Evolutionary conservation across 306 rosid species (phyloP), one percentile per base, ranked within the genome.

Genomic region (Vigna hirtella): DNA sequence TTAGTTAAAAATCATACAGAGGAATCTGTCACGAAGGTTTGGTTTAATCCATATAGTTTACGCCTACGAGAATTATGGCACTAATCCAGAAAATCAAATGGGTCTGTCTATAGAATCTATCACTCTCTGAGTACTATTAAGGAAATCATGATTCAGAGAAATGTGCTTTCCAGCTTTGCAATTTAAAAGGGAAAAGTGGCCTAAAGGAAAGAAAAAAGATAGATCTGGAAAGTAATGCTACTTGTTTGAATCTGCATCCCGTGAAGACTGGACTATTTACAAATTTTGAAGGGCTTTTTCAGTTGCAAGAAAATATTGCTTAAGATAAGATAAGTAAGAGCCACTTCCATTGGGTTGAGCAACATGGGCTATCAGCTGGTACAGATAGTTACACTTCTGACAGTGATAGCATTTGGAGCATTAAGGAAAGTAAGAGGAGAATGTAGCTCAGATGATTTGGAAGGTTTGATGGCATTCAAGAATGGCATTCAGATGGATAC

Each of bases 391-490:
- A 38, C 72, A 15, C 2, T 89, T 38, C 57, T 87, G 56, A 71
- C 79, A 38, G 28, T 87, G 72, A 36, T 79, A 15, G 45, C 77
- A 43, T 36, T 81, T 17, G 85, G 68, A 59, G 72, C 79, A 65
- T 79, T 24, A 30, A 69, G 56, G 15, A 71, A 64, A 40, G 20
- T 24, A 3, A 70, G 16, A 12, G 88, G 58, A 73, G 88, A 55
- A 1, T 92, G 96, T 73, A 82, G 63, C 71, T 69, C 85, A 22
- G 18, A 6, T 69, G 97, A 93, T 84, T 80, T 87, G 79, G 76
- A 84, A 75, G 93, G 85, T 48, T 85, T 93, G 68, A 76, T 77
- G 24, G 76, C 85, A 65, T 93, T 93, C 90, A 90, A 88, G 82
- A 75, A 72, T 66, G 91, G 80, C 20, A 83, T 93, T 72, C 85